phyloP scores from a whole-genome alignment of 495 filamentous ascomycete species.

The Penicillium malachiteum region DNA sequence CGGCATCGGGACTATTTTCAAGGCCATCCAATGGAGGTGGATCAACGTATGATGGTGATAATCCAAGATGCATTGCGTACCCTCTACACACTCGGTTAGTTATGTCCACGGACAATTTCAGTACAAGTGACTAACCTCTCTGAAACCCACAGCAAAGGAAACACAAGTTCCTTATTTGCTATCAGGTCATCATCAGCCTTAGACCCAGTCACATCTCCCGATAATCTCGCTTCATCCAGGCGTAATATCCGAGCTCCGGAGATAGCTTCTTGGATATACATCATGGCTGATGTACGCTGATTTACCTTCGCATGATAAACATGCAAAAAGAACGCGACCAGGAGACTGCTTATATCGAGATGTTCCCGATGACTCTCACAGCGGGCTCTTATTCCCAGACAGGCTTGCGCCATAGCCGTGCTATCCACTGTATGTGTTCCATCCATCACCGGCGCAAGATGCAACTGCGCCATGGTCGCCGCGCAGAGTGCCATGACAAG shows the following conservation, averaged over 20 bases:
- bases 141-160: conserved; percentile 33
- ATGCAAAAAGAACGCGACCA: conserved; percentile 36
- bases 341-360: conserved; percentile 18
- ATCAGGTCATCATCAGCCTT: conserved; percentile 13
- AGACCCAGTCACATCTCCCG: neutral
- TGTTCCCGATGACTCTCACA: conserved; percentile 9
- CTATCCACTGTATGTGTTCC: conserved; percentile 14
- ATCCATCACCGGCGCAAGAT: conserved; percentile 20
- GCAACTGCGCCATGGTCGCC: conserved; percentile 35
- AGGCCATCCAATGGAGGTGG: conserved; percentile 8
- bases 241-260: conserved; percentile 21
- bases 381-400: conserved; percentile 20
- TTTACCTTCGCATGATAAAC: conserved; percentile 37
- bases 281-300: conserved; percentile 28
- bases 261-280: conserved; percentile 35
- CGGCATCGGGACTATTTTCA: neutral
- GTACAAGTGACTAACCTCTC: conserved; percentile 22
- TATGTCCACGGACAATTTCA: neutral
- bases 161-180: conserved; percentile 25
- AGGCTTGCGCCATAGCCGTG: conserved; percentile 20
- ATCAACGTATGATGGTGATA: conserved; percentile 26
- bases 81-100: conserved; percentile 15
- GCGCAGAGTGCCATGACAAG: conserved; percentile 30
- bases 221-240: conserved; percentile 12
- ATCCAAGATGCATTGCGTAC: conserved; percentile 32